These are phyloP conservation scores for Metschnikowia kunwiensis DNA, from an alignment of 805 yeast genomes.

Conservation along the genomic window DNA sequence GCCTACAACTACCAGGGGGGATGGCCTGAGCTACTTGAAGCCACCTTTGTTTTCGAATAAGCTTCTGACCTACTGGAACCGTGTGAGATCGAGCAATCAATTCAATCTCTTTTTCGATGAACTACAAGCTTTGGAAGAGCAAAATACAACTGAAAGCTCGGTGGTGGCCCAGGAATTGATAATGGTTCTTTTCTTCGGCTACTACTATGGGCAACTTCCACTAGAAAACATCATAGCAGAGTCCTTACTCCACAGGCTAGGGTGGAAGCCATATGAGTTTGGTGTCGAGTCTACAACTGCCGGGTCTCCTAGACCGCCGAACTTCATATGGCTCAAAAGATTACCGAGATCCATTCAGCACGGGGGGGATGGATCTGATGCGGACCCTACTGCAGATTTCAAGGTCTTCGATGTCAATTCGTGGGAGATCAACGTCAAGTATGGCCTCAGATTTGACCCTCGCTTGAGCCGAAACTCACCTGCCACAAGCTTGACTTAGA, in stretches of 20 bases:
- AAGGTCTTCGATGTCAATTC: constrained; percentile 39
- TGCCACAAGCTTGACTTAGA: constrained; percentile 16
- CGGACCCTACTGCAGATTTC: constrained; percentile 38
- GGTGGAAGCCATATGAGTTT: constrained; percentile 41
- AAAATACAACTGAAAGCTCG: constrained; percentile 22
- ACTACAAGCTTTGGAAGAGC: constrained; percentile 23
- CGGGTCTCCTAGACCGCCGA: not conserved
- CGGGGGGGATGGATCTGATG: constrained; percentile 10
- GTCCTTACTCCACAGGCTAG: constrained; percentile 34
- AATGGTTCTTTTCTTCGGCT: constrained; percentile 42
- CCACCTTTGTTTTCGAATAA: constrained; percentile 36
- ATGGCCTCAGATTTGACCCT: constrained; percentile 37
- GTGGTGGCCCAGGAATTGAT: constrained; percentile 32
- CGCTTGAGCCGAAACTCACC: constrained; percentile 32
- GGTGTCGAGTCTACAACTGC: constrained; percentile 3
- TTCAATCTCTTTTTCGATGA: constrained; percentile 35
- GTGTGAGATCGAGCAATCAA: constrained; percentile 30
- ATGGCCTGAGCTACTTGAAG: constrained; percentile 17
- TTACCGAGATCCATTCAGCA: constrained; percentile 14
- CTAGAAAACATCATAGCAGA: constrained; percentile 44
- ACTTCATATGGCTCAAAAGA: constrained; percentile 29
- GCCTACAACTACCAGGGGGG: constrained; percentile 19
- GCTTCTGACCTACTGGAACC: constrained; percentile 41
- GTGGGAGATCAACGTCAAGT: constrained; percentile 41
- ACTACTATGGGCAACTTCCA: constrained; percentile 42